These are phyloP conservation scores for Penicillium hordei DNA, from an alignment of 2,329 filamentous ascomycete species.

Conservation along the genomic window DNA sequence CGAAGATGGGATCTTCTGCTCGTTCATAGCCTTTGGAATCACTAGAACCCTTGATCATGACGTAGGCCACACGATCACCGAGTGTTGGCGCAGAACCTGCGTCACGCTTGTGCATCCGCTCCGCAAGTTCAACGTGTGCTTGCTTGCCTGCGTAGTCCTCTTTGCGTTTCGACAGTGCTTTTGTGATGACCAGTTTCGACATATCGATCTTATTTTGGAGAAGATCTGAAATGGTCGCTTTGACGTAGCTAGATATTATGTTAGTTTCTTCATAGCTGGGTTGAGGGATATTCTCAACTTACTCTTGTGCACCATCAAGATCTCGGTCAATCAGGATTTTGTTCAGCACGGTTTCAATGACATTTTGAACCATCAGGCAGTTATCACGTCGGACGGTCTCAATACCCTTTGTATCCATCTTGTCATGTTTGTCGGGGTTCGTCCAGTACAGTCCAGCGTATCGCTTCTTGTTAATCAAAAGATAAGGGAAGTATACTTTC, in stretches of 20 bases:
- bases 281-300: slow-evolving; percentile 45
- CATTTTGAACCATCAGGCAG: slow-evolving; percentile 89
- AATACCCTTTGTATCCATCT: slow-evolving; percentile 99
- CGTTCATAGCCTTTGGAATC: slow-evolving; percentile 96
- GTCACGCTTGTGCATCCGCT: slow-evolving; percentile 96
- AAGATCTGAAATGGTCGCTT: slow-evolving; percentile 89
- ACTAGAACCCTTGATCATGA: slow-evolving; percentile 88
- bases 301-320: slow-evolving; percentile 88
- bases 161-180: slow-evolving; percentile 75
- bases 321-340: slow-evolving; percentile 96
- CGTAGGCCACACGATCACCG: slow-evolving; percentile 95
- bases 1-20: slow-evolving; percentile 94
- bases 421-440: slow-evolving; percentile 89
- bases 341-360: slow-evolving; percentile 92
- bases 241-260: slow-evolving; percentile 71
- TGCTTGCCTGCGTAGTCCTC: slow-evolving; percentile 87
- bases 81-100: slow-evolving; percentile 88
- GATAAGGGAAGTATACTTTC: slow-evolving; percentile 97
- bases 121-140: slow-evolving; percentile 91
- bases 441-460: slow-evolving; percentile 99
- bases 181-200: slow-evolving; percentile 98
- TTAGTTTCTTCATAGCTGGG: slow-evolving; percentile 37
- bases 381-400: slow-evolving; percentile 98
- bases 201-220: slow-evolving; percentile 98
- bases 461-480: slow-evolving; percentile 99